A percentile compares a stretch with the other conserved stretches of the same genome.
Evolutionary conservation across 2,329 filamentous ascomycete genomes (phyloP).

Genomic region (Arachnopeziza araneosa): DNA sequence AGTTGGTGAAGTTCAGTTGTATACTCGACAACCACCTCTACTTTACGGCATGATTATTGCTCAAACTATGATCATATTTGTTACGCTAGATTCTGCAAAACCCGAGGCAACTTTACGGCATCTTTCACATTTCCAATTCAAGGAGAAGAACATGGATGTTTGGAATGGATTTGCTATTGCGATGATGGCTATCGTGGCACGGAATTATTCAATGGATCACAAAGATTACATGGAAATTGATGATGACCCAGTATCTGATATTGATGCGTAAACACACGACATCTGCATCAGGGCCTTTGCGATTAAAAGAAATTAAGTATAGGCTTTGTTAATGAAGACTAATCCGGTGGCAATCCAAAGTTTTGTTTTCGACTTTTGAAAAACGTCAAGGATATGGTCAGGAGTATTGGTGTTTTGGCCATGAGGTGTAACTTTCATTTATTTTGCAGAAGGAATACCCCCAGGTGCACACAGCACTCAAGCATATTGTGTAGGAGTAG

Average conservation of each 20-base stretch:
- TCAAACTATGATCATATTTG: constrained; percentile 23
- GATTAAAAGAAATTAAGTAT: not conserved
- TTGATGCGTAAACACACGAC: constrained; percentile 11
- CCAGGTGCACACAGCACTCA: not conserved
- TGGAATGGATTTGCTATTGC: constrained; percentile 33
- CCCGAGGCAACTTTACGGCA: constrained; percentile 20
- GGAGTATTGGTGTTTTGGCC: not conserved
- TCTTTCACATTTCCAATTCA: constrained; percentile 28
- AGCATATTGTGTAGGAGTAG: not conserved
- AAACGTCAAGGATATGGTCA: not conserved
- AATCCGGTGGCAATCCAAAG: not conserved
- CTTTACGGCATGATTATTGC: constrained; percentile 32
- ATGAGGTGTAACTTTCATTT: not conserved
- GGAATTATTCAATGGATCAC: constrained; percentile 29
- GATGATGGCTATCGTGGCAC: constrained; percentile 25
- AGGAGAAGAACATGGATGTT: constrained; percentile 25
- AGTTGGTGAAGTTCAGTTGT: constrained; percentile 18
- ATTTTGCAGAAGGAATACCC: not conserved
- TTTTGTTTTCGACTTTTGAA: not conserved
- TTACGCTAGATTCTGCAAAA: constrained; percentile 29
- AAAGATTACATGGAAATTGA: constrained; percentile 25
- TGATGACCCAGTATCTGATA: constrained; percentile 17
- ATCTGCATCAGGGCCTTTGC: not conserved
- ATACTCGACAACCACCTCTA: constrained; percentile 24
- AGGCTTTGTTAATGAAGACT: not conserved